These are phyloP conservation scores for Scopulariopsis brevicaulis DNA, from an alignment of 2,329 filamentous ascomycete genomes.

Conservation along the genomic window DNA sequence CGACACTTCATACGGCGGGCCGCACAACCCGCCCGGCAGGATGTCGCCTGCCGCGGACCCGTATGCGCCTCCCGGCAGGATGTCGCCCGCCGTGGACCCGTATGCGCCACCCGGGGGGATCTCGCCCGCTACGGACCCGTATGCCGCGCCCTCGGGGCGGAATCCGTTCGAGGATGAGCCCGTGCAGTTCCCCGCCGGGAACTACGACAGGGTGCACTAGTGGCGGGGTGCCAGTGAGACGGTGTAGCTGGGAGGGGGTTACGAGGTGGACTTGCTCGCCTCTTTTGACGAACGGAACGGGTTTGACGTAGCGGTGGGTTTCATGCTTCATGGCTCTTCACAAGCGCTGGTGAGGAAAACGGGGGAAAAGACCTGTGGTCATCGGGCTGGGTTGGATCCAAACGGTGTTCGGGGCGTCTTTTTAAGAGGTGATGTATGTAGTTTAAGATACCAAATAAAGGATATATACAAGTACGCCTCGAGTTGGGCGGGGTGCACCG, in stretches of 20 bases:
- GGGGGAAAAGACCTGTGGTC: background rate
- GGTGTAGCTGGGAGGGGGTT: background rate
- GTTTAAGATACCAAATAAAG: slow-evolving; percentile 4
- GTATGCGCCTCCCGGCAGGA: slow-evolving; percentile 22
- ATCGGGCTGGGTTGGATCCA: background rate
- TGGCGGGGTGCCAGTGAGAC: no score
- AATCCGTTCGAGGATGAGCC: slow-evolving; percentile 34
- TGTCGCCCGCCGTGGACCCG: slow-evolving; percentile 12
- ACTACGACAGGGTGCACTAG: slow-evolving; percentile 36
- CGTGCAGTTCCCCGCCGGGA: slow-evolving; percentile 42
- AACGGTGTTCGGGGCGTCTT: slow-evolving; percentile 3
- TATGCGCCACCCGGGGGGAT: slow-evolving; percentile 20
- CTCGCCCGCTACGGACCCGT: slow-evolving; percentile 16
- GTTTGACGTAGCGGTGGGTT: background rate
- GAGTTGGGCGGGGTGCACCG: background rate
- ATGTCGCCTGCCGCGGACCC: slow-evolving; percentile 12
- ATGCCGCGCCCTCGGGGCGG: slow-evolving; percentile 22
- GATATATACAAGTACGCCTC: background rate
- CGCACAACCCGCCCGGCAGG: background rate
- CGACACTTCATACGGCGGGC: slow-evolving; percentile 33
- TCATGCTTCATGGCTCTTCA: background rate
- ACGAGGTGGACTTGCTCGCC: background rate
- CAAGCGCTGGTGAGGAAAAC: background rate
- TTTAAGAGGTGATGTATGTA: background rate
- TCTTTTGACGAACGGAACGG: background rate